Conservation (phyloP, 441 rosid species). For the Adansonia gregorii region DNA sequence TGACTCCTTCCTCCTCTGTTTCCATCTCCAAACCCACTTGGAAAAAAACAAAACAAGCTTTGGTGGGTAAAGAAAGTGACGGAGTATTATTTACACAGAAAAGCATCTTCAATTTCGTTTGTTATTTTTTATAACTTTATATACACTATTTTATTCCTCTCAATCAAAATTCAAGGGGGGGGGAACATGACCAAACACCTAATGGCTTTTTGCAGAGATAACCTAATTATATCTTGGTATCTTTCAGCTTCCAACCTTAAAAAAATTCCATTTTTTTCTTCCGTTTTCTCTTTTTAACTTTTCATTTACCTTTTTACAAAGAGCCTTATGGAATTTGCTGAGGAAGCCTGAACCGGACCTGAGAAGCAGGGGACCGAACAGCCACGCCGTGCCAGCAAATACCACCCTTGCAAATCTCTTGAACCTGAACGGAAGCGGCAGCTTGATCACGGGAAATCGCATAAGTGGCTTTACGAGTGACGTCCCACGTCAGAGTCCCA, state of each 20-base stretch:
- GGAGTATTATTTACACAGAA: constrained; percentile 18
- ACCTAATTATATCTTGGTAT: not conserved
- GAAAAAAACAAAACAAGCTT: not conserved
- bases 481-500: constrained; percentile 86
- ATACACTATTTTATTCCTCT: not conserved
- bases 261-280: constrained; percentile 17
- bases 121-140: not conserved
- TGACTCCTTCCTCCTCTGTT: constrained; percentile 2
- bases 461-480: constrained; percentile 72
- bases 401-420: constrained; percentile 86
- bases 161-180: not conserved
- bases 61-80: not conserved
- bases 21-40: not conserved
- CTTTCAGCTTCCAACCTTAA: constrained; percentile 17
- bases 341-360: constrained; percentile 90
- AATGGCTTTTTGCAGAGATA: not conserved
- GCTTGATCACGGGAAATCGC: constrained; percentile 56
- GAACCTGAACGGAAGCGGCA: constrained; percentile 30
- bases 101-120: constrained; percentile 11
- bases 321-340: constrained; percentile 48
- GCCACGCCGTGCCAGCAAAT: constrained; percentile 99
- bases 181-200: not conserved
- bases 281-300: not conserved
- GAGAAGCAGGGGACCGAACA: constrained; percentile 83
- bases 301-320: constrained; percentile 12